Base-by-base conservation (phyloP, 1,284 basidiomycete genomes). In the Cryptococcus sp. region DNA sequence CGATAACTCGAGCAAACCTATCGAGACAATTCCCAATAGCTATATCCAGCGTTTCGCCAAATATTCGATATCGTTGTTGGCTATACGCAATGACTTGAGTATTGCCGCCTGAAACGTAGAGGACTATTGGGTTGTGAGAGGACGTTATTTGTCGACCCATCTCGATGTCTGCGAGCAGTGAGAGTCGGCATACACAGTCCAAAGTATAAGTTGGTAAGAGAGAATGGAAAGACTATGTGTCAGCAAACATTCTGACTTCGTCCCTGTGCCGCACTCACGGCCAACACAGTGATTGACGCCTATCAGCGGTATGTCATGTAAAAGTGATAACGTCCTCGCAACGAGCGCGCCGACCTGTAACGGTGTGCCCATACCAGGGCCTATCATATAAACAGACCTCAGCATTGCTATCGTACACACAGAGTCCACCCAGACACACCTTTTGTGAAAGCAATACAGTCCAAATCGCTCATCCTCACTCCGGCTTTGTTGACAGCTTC, bases 41-140 rank as follows among this genome's bases (percentile, higher is more conserved):
- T 60, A 99, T 99, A 73, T 99, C 96, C 50, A 99, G 84, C 13
- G 96, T 99, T 79, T 99, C 96, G 25, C 96, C 96, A 76, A 99
- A 99, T 65, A 99, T 99, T 46, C 96, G 86, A 75, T 99, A 99
- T 62, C 92, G 86, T 64, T 98, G 92, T 65, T 92, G 89, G 19
- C 93, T 96, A 77, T 99, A 99, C 1, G 96, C 96, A 64, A 99
- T 98, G 37, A 99, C 94, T 78, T 99, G 96, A 0, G 96, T 99
- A 78, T 99, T 99, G 11, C 96, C 96, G 16, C 96, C 96, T 0
- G 94, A 98, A 13, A 99, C 96, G 74, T 99, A 99, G 37, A 99
- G 86, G 2, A 99, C 94, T 67, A 99, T 89, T 0, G 96, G 96
- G 70, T 98, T 96, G 58, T 87, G 86, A 1, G 96, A 94, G 38